phyloP scores from a whole-genome alignment of 805 yeast species.

The Candida suzukii region DNA sequence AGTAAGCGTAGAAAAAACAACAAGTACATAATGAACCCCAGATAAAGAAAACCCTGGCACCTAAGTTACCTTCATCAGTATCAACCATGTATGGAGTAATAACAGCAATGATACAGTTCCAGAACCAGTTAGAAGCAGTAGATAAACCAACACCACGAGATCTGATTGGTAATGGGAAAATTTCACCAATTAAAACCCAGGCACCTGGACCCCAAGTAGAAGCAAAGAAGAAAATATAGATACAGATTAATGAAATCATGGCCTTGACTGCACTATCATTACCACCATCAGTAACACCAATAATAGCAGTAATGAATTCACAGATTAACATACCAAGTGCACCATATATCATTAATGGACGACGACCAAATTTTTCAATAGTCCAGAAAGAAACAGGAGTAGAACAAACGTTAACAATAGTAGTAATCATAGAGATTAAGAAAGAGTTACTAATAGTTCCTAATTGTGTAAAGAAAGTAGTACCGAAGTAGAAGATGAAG shows the following conservation, averaged over 20 bases:
- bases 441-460: conserved; percentile 42
- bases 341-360: conserved; percentile 41
- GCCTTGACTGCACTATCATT: conserved; percentile 23
- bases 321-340: conserved; percentile 41
- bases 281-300: conserved; percentile 24
- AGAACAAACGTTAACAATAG: conserved; percentile 42
- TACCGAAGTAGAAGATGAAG: conserved; percentile 70
- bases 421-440: conserved; percentile 45
- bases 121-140: conserved; percentile 75
- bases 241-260: conserved; percentile 38
- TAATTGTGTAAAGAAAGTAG: conserved; percentile 51
- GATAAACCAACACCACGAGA: conserved; percentile 66
- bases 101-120: conserved; percentile 71
- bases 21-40: conserved; percentile 48
- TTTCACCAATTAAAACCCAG: conserved; percentile 60
- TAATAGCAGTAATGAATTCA: conserved; percentile 52
- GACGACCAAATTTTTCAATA: conserved; percentile 56
- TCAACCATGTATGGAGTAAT: conserved; percentile 71
- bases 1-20: conserved; percentile 61
- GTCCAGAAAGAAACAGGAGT: conserved; percentile 50
- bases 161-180: conserved; percentile 67
- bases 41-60: conserved; percentile 61
- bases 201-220: conserved; percentile 80
- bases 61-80: conserved; percentile 52
- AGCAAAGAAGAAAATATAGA: conserved; percentile 71